Base-by-base conservation (phyloP, 2,329 filamentous ascomycete genomes). In the Zelopaecilomyces penicillatus region DNA sequence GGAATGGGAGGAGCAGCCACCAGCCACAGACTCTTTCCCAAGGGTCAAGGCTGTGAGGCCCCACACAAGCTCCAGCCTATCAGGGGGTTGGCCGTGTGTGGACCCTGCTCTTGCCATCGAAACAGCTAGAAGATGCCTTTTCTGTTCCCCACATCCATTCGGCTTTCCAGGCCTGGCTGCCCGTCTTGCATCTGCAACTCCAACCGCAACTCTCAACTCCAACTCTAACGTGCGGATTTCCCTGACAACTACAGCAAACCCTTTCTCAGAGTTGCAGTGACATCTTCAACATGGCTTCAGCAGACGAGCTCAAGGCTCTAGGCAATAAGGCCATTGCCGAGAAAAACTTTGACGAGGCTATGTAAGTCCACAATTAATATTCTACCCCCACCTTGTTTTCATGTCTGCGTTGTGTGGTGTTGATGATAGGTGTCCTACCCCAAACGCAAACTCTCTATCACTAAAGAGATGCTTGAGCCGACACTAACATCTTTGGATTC, bases 241-340 rank as follows among this genome's bases (percentile, higher is more conserved):
- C 19, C 19, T 19, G 19, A 19, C 19, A 19, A 19, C 19, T 19
- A 19, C 19, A 3, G 19, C 19, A 19, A 19, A 19, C 19, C 19
- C 19, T 19, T 19, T 35, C 37, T 11, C 37, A 27, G 8, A 28
- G 41, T 29, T 47, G 12, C 12, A 9, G 27, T 19, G 43, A 52
- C 33, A 46, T 30, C 26, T 43, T 39, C 39, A 52, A 34, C 43
- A 81, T 80, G 77, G 67, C 76, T 58, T 76, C 75, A 50, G 79
- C 78, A 56, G 80, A 83, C 66, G 78, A 91, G 79, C 81, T 98
- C 60, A 98, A 98, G 76, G 88, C 90, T 61, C 85, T 93, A 65
- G 93, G 91, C 74, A 98, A 98, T 77, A 95, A 95, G 76, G 90
- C 94, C 69, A 98, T 98, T 68, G 85, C 88, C 54, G 89, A 87